Conservation (phyloP, 2,329 filamentous ascomycete species). For the Botryotinia calthae region DNA sequence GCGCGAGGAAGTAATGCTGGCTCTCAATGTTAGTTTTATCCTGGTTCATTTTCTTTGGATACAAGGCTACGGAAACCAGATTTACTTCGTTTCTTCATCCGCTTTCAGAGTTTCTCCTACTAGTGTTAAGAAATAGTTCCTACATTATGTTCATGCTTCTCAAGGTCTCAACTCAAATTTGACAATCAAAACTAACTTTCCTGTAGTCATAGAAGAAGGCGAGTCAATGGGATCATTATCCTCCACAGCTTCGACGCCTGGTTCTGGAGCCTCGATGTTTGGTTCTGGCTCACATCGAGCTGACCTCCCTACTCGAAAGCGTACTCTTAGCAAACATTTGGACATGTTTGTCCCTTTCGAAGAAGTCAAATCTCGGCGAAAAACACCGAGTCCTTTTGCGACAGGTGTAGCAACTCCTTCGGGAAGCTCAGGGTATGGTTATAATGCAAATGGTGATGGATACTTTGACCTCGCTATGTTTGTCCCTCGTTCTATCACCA, state of each 20-base stretch:
- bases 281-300: conserved; percentile 26
- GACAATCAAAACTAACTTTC: neutral
- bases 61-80: neutral
- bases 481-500: conserved; percentile 26
- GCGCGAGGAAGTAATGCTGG: neutral
- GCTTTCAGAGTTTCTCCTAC: neutral
- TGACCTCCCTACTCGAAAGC: conserved; percentile 35
- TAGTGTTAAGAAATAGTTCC: neutral
- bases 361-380: conserved; percentile 36
- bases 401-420: conserved; percentile 31
- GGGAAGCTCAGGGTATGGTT: conserved; percentile 35
- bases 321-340: conserved; percentile 34
- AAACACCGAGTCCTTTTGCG: conserved; percentile 33
- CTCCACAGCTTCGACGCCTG: conserved; percentile 32
- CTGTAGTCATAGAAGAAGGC: conserved; percentile 14
- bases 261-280: conserved; percentile 25
- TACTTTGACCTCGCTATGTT: conserved; percentile 31
- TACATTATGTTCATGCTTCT: neutral
- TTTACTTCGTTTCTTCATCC: neutral
- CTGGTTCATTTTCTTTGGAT: neutral
- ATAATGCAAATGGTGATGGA: conserved; percentile 28
- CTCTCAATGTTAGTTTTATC: conserved; percentile 11
- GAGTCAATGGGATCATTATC: conserved; percentile 12
- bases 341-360: conserved; percentile 26
- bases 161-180: neutral